These are phyloP conservation scores for Cenchrus fungigraminus DNA, from an alignment of 176 grass and related monocot species.

Conservation along the genomic window DNA sequence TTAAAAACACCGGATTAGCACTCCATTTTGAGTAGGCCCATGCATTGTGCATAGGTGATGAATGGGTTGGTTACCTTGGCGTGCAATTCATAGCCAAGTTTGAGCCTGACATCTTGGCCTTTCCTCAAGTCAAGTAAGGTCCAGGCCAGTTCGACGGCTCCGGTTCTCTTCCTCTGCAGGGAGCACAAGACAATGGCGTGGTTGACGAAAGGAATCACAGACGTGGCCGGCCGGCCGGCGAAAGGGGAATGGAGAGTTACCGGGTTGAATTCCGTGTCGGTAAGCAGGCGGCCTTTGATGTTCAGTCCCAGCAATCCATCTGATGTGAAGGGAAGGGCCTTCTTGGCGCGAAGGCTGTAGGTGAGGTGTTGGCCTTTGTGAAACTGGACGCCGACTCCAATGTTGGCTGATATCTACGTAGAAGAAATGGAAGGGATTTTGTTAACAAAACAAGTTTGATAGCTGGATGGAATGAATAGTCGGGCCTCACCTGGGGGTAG, in stretches of 20 bases:
- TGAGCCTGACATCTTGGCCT: constrained; percentile 93
- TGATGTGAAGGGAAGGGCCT: constrained; percentile 56
- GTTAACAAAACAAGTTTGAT: too few relatives aligned
- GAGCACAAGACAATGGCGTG: neutral
- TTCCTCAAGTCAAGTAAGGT: constrained; percentile 74
- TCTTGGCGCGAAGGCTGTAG: constrained; percentile 71
- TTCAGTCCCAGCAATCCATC: constrained; percentile 59
- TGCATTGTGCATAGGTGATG: neutral
- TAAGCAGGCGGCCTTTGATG: constrained; percentile 57
- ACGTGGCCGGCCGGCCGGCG: too few relatives aligned
- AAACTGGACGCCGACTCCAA: constrained; percentile 65
- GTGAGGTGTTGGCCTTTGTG: constrained; percentile 46
- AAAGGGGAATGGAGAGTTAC: constrained; percentile 37
- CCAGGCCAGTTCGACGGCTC: constrained; percentile 73
- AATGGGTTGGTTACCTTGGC: constrained; percentile 56
- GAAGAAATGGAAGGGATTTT: neutral
- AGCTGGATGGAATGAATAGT: neutral
- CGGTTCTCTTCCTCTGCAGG: constrained; percentile 53
- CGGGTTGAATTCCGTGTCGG: constrained; percentile 62
- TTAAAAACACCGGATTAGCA: too few relatives aligned
- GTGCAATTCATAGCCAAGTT: constrained; percentile 69
- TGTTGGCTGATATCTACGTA: constrained; percentile 63
- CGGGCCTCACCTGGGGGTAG: constrained; percentile 56
- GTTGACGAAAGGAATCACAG: neutral
- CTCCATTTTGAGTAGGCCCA: neutral